phyloP scores from a whole-genome alignment of 768 basidiomycete species.

The Chalciporus sphaerocephalus region DNA sequence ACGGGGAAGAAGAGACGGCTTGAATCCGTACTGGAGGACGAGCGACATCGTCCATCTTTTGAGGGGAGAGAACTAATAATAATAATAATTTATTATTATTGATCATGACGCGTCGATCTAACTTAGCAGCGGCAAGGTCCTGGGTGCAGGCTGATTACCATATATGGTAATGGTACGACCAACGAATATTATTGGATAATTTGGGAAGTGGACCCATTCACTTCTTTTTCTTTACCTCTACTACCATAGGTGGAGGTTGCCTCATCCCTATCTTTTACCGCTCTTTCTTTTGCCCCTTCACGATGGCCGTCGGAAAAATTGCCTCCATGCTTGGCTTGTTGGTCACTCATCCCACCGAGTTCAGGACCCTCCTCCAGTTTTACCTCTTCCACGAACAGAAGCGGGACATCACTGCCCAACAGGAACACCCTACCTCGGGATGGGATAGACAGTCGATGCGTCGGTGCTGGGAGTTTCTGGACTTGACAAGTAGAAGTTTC shows the following conservation, averaged over 20 bases:
- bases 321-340: conserved; percentile 60
- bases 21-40: conserved; percentile 47
- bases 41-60: conserved; percentile 46
- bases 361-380: conserved; percentile 79
- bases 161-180: conserved; percentile 13
- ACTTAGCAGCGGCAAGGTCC: no score
- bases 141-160: conserved; percentile 9
- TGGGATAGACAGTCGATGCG: conserved; percentile 87
- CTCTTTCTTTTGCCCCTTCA: background rate
- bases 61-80: background rate
- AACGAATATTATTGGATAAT: background rate
- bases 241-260: background rate
- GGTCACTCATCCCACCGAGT: conserved; percentile 78
- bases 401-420: conserved; percentile 73
- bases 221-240: background rate
- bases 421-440: conserved; percentile 75
- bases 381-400: conserved; percentile 75
- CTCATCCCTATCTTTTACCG: background rate
- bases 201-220: background rate
- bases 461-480: conserved; percentile 85
- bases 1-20: conserved; percentile 30
- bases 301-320: conserved; percentile 46
- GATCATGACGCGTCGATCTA: no score
- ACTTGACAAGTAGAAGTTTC: conserved; percentile 86
- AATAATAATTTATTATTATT: no score